Conservation (phyloP, 2,329 filamentous ascomycete species). For the Geosmithia flava region DNA sequence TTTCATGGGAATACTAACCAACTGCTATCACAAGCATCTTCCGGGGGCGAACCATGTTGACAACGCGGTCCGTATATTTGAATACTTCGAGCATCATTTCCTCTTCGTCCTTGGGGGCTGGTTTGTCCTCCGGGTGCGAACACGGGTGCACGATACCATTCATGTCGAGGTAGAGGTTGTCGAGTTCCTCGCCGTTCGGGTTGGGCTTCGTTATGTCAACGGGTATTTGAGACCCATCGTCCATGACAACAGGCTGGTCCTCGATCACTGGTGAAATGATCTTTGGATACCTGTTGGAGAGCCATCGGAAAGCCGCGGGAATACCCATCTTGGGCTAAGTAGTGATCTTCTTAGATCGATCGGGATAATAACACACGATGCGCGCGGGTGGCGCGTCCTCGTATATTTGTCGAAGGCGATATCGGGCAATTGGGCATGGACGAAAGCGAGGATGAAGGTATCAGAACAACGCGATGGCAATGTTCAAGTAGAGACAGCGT, state of each 20-base stretch:
- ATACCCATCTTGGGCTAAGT: conserved; percentile 61
- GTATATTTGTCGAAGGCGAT: neutral
- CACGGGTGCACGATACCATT: conserved; percentile 99
- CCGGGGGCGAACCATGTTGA: conserved; percentile 95
- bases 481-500: neutral
- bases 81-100: conserved; percentile 99
- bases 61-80: conserved; percentile 94
- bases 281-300: conserved; percentile 94
- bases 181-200: conserved; percentile 94
- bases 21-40: conserved; percentile 97
- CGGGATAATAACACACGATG: neutral
- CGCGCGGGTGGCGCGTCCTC: neutral
- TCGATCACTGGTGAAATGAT: conserved; percentile 89
- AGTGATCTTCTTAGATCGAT: neutral
- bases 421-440: neutral
- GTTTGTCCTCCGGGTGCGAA: conserved; percentile 89
- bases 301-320: conserved; percentile 89
- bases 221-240: conserved; percentile 71
- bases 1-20: conserved; percentile 38
- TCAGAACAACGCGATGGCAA: neutral
- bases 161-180: conserved; percentile 98
- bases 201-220: conserved; percentile 77
- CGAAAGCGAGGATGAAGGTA: neutral
- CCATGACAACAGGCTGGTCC: conserved; percentile 66
- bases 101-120: conserved; percentile 84